Conservation (phyloP, 331 rosid species). For the Stylosanthes scabra region DNA sequence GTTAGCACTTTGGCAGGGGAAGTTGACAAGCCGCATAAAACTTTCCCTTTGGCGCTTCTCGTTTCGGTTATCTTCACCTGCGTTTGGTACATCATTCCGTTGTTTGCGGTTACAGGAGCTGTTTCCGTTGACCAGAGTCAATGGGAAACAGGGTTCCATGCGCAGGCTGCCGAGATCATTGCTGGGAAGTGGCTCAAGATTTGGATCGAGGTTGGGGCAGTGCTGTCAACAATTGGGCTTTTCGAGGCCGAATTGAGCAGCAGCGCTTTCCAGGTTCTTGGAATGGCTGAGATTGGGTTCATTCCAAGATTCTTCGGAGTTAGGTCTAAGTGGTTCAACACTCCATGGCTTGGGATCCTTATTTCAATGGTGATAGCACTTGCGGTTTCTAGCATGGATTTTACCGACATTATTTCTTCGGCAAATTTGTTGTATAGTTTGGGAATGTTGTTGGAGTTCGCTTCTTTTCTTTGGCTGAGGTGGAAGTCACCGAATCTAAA, state of each 20-base stretch:
- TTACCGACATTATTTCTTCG: conserved; percentile 36
- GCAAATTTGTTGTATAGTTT: conserved; percentile 49
- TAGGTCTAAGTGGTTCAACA: conserved; percentile 36
- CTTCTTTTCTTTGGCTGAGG: conserved; percentile 45
- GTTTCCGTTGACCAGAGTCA: conserved; percentile 32
- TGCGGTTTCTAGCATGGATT: conserved; percentile 41
- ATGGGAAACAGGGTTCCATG: conserved; percentile 48
- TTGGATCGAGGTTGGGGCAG: conserved; percentile 45
- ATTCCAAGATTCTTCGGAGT: conserved; percentile 29
- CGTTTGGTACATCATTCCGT: conserved; percentile 39
- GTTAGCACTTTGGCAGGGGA: conserved; percentile 49
- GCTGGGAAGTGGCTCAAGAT: conserved; percentile 48
- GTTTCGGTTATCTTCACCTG: conserved; percentile 44
- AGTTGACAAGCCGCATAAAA: conserved; percentile 39
- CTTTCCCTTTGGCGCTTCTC: conserved; percentile 40
- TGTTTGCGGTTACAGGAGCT: conserved; percentile 40
- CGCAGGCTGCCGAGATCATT: conserved; percentile 41
- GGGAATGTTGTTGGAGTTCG: conserved; percentile 46
- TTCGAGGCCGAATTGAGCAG: conserved; percentile 48
- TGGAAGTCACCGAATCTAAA: conserved; percentile 28
- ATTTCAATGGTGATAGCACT: conserved; percentile 24
- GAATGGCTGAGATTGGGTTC: conserved; percentile 48
- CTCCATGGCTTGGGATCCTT: conserved; percentile 47
- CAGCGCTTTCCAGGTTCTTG: conserved; percentile 45
- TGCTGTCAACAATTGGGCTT: conserved; percentile 36